A percentile compares a stretch with the other conserved stretches of the same genome.
Evolutionary conservation across 257 asterid species (phyloP).

Genomic region (Solanum chilense): DNA sequence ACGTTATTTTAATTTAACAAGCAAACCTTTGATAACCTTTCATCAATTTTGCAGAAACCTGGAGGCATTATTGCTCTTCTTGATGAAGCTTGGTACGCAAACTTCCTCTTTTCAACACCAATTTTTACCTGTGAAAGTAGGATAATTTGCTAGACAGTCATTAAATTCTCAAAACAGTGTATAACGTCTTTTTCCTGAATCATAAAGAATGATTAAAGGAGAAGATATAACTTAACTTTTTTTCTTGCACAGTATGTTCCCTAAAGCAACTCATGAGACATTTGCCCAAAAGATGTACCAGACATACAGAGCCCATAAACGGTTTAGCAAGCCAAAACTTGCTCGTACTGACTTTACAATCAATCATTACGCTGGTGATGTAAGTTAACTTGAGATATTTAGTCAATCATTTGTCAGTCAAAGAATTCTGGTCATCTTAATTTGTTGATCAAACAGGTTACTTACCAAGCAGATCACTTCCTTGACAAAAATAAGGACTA

Average conservation of each 20-base stretch:
- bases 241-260: constrained; percentile 80
- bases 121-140: not conserved
- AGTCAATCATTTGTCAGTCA: constrained; percentile 3
- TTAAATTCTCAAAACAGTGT: not conserved
- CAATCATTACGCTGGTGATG: constrained; percentile 96
- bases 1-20: not conserved
- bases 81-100: constrained; percentile 90
- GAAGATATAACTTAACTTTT: constrained; percentile 7
- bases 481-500: constrained; percentile 94
- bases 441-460: constrained; percentile 48
- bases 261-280: constrained; percentile 93
- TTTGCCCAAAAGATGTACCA: constrained; percentile 97
- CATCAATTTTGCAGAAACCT: constrained; percentile 66
- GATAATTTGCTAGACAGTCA: not conserved
- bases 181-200: not conserved
- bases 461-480: constrained; percentile 86
- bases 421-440: constrained; percentile 4
- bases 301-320: constrained; percentile 76
- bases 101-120: not conserved
- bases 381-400: constrained; percentile 18
- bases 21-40: not conserved
- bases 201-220: not conserved
- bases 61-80: constrained; percentile 97
- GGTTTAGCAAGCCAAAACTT: constrained; percentile 93
- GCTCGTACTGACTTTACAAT: constrained; percentile 79